Percentiles rank a stretch among this genome's conserved stretches.
phyloP scores from a whole-genome alignment of 768 basidiomycete genomes.

The Suillus cothurnatus region DNA sequence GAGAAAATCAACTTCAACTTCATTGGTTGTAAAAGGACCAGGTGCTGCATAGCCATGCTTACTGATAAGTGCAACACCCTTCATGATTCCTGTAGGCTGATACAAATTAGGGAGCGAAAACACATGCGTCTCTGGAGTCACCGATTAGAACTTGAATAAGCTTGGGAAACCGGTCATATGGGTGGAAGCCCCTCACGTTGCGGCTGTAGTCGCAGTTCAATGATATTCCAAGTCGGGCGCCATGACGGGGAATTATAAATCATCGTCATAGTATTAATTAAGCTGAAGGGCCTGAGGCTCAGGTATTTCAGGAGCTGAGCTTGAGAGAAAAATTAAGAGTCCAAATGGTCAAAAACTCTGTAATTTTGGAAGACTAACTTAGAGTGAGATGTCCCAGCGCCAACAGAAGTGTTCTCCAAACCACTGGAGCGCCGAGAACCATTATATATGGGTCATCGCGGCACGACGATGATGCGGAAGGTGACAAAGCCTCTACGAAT shows the following conservation, averaged over 20 bases:
- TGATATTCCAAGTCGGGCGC: too few relatives aligned
- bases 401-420: too few relatives aligned
- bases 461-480: background rate
- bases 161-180: slow-evolving; percentile 41
- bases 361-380: too few relatives aligned
- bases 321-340: too few relatives aligned
- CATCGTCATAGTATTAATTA: too few relatives aligned
- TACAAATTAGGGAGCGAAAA: slow-evolving; percentile 7
- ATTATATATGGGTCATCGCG: too few relatives aligned
- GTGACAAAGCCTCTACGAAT: background rate
- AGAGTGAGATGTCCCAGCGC: too few relatives aligned
- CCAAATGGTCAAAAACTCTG: too few relatives aligned
- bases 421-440: too few relatives aligned
- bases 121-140: slow-evolving; percentile 86
- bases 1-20: background rate
- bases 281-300: too few relatives aligned
- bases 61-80: slow-evolving; percentile 9
- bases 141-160: slow-evolving; percentile 98
- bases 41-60: slow-evolving; percentile 10
- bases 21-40: slow-evolving; percentile 89
- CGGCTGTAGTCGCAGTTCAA: slow-evolving; percentile 92
- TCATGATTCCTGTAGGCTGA: slow-evolving; percentile 35
- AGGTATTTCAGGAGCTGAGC: too few relatives aligned
- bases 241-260: too few relatives aligned
- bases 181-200: slow-evolving; percentile 66